Evolutionary conservation across 495 filamentous ascomycete species (phyloP), one percentile per base, ranked within the genome.

Genomic region (Neurospora cerealis): DNA sequence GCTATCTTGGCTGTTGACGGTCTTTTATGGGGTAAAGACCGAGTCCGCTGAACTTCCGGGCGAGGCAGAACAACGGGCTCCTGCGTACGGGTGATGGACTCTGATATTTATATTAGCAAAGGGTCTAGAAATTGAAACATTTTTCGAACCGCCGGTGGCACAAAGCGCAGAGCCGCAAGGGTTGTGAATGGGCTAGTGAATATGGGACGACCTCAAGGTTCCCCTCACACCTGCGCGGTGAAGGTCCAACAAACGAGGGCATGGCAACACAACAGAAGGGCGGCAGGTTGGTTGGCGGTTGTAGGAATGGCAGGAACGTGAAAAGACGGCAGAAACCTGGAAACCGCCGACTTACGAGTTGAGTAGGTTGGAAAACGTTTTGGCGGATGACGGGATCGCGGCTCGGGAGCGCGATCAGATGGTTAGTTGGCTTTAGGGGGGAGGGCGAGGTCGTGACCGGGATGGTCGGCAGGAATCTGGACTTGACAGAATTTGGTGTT

Each of bases 31-130:
- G 77, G 87, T 86, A 78, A 86, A 87, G 77, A 87, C 84, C 79
- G 89, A 89, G 85, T 96, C 94, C 89, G 93, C 91, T 90, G 92
- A 89, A 83, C 92, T 90, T 85, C 93, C 94, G 82, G 92, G 89
- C 81, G 91, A 89, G 84, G 93, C 91, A 89, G 93, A 92, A 89
- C 95, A 95, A 87, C 93, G 93, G 91, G 92, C 93, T 91, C 91
- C 91, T 89, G 96, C 95, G 91, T 92, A 97, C 86, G 94, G 94
- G 90, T 98, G 93, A 87, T 98, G 95, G 85, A 92, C 89, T 79
- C 95, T 96, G 79, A 69, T 32, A 62, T 36, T 11, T 10, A 15
- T 39, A 72, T 76, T 73, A 78, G 78, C 34, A 38, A 34, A 36
- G 32, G 54, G 11, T 66, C 24, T 15, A 28, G 15, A 36, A 19